phyloP scores from a whole-genome alignment of 345 rosid species.

The Heritiera fomes region DNA sequence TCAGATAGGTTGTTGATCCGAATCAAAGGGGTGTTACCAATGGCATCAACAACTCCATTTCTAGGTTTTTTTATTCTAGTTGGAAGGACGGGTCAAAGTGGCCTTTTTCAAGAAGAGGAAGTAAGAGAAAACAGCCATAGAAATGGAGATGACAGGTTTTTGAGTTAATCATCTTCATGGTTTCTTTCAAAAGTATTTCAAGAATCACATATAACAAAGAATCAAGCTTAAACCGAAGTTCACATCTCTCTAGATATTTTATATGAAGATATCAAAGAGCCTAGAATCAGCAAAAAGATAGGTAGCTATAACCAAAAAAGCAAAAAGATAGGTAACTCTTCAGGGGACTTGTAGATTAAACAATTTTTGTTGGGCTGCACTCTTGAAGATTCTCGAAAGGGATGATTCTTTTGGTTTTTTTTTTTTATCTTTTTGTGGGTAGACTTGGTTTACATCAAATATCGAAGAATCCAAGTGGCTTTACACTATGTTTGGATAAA shows the following conservation, averaged over 20 bases:
- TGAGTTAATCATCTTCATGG: too few species aligned
- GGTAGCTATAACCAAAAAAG: too few species aligned
- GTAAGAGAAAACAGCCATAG: constrained; percentile 53
- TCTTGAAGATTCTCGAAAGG: too few species aligned
- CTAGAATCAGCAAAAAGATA: too few species aligned
- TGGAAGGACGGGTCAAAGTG: not conserved
- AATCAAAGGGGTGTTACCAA: constrained; percentile 89
- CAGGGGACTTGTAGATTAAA: too few species aligned
- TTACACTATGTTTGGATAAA: too few species aligned
- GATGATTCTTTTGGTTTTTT: too few species aligned
- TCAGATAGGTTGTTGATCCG: constrained; percentile 90
- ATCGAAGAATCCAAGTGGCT: too few species aligned
- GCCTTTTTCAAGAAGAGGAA: constrained; percentile 34
- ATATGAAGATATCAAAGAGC: not conserved
- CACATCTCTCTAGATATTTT: not conserved
- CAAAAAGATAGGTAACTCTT: too few species aligned
- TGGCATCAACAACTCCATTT: constrained; percentile 62
- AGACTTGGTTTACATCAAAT: too few species aligned
- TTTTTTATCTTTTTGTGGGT: too few species aligned
- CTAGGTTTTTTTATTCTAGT: constrained; percentile 38
- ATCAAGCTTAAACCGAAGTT: not conserved
- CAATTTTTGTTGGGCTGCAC: too few species aligned
- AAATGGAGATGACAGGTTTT: constrained; percentile 37
- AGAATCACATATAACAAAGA: not conserved
- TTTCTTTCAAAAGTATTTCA: not conserved